Base-by-base conservation (phyloP, 768 basidiomycete genomes). In the Mycena olivaceomarginata region DNA sequence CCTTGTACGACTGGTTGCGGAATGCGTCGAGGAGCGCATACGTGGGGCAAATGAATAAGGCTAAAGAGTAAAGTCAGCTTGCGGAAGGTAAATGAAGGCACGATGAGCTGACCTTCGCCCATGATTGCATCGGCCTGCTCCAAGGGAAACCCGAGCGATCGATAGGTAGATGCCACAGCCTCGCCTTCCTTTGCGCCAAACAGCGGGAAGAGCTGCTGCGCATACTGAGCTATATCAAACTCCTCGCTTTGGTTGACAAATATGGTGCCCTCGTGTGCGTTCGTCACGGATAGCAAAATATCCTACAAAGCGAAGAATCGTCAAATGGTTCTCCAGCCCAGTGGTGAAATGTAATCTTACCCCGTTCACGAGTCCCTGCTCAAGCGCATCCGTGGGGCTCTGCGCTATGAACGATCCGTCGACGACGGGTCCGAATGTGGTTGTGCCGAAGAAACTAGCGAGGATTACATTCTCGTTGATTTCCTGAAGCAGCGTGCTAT, bases 21-120 rank as follows among this genome's bases (percentile, higher is more conserved):
- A 80, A 72, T 8, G 74, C 79, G 8, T 71, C 20, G 12, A 78
- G 40, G 0, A 75, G 39, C n/a, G 64, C 75, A 56, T 82, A 84
- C 2, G 83, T 79, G 2, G 83, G 83, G 56, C 82, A 84, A 41
- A 77, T 56, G 37, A 83, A 82, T 62, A 81, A 79, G 2, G 83
- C 83, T 84, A 12, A 5, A 18, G 48, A 3, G 62, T 31, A 10
- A 6, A 31, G 11, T 60, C 8, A 31, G 37, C 11, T 37, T 59
- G 18, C 22, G 18, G 4, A 2, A 18, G 10, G 31, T 18, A 6
- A 20, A 1, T 1, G 9, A 9, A 2, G 1, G 16, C 18, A 40
- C 1, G 18, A 57, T 20, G 10, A 31, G 70, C 76, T 40, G 9
- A 85, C 84, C 76, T 70, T 85, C 85, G 8, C 78, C 74, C 74